phyloP scores from a whole-genome alignment of 2,329 filamentous ascomycete genomes.

The Cordyceps fumosorosea region DNA sequence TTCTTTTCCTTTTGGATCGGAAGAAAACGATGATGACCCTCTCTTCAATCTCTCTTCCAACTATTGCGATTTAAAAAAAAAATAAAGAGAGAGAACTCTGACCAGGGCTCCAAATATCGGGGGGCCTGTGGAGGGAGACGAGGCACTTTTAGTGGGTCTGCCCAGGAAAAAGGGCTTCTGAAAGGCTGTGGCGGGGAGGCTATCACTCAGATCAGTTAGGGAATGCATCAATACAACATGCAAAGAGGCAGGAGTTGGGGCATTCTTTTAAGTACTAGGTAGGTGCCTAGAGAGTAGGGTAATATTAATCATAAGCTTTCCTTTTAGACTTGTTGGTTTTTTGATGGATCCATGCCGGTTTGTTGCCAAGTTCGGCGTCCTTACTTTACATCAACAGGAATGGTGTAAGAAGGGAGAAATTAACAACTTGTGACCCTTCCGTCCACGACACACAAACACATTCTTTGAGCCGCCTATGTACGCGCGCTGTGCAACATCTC shows the following conservation, averaged over 20 bases:
- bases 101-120: conserved; percentile 13
- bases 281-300: no score
- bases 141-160: neutral
- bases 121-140: conserved; percentile 10
- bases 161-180: no score
- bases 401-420: no score
- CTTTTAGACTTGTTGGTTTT: no score
- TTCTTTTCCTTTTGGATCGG: neutral
- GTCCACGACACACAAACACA: neutral
- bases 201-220: neutral
- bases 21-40: conserved; percentile 9
- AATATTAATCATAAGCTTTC: no score
- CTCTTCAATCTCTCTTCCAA: neutral
- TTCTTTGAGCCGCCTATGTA: neutral
- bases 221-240: no score
- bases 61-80: neutral
- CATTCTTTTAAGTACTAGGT: no score
- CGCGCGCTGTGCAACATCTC: neutral
- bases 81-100: conserved; percentile 8
- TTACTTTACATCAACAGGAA: no score
- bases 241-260: no score
- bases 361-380: no score
- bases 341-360: no score
- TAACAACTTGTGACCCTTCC: no score
- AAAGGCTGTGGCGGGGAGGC: conserved; percentile 1